Base-by-base conservation (phyloP, 2,329 filamentous ascomycete genomes). In the Cladosporium sp. region DNA sequence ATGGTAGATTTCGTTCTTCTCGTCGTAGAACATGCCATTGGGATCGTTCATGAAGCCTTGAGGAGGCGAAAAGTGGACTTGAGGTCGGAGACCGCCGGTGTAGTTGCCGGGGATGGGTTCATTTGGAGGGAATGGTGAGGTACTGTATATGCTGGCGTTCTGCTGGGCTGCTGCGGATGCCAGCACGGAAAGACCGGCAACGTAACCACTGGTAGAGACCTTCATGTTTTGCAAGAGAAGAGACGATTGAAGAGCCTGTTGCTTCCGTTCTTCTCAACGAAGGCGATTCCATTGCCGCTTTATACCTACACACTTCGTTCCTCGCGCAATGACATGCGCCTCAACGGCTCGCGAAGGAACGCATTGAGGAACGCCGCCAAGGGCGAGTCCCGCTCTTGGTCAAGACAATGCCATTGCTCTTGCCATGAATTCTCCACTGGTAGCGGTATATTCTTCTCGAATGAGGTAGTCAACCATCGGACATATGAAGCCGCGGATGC, bases 1-100 rank as follows among this genome's bases (percentile, higher is more conserved):
- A 58, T 85, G 82, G 62, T 78, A 85, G 0, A 71, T 69, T 3
- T 78, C 80, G 43, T 80, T 70, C 30, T 43, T 71, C 2, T 65
- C 70, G 54, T 84, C 80, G 6, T 75, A 62, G 54, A 84, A 82
- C 69, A 83, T 74, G 58, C 19, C 12, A 47, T 19, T 47, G 50
- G 20, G 34, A 55, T 57, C 58, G 57, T 82, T 82, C 73, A 79
- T 77, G 60, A 77, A 80, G 8, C 51, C 52, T 22, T 45, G 41
- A 4, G 56, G 54, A 17, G 56, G 56, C 4, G 49, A 53, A 48
- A 54, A 58, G 29, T 58, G 56, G 9, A 56, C 48, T 30, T 53
- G 53, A n/a, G 54, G 52, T 22, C 56, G 45, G 17, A 54, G 27
- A 18, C 47, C 47, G 22, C 54, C 54, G 27, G 37, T 47, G 47